Conservation (phyloP, 352 stramenopile genomes). For the Phytophthora foliorum region DNA sequence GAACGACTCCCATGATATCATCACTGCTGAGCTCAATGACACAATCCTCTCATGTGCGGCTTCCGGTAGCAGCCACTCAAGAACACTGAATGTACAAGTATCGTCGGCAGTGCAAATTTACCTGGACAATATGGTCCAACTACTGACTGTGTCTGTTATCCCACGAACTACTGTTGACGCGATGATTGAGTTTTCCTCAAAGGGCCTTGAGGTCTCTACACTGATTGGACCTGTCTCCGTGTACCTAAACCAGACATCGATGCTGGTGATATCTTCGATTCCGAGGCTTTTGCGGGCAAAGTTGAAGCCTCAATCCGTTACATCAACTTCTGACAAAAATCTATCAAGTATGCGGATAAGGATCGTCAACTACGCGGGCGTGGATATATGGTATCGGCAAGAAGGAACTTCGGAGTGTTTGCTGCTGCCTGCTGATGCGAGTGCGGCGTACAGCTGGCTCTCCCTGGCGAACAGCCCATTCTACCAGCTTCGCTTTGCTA, state of each 20-base stretch:
- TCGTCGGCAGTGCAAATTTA: conserved; percentile 63
- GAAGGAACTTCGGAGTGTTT: conserved; percentile 69
- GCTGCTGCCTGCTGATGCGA: conserved; percentile 35
- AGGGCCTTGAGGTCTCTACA: conserved; percentile 55
- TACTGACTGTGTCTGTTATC: conserved; percentile 76
- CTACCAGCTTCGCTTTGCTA: conserved; percentile 67
- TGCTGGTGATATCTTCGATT: conserved; percentile 69
- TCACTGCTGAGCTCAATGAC: conserved; percentile 63
- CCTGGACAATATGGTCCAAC: conserved; percentile 78
- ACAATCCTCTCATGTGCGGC: conserved; percentile 41
- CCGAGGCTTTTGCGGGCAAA: conserved; percentile 49
- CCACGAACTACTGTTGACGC: conserved; percentile 57
- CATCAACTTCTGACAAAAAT: conserved; percentile 29
- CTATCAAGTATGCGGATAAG: conserved; percentile 71
- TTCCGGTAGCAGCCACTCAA: conserved; percentile 35
- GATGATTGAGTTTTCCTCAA: conserved; percentile 43
- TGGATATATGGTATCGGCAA: conserved; percentile 74
- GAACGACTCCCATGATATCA: conserved; percentile 65
- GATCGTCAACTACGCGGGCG: conserved; percentile 55
- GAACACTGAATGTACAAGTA: conserved; percentile 42
- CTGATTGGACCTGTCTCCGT: conserved; percentile 60
- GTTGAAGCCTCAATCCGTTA: not conserved
- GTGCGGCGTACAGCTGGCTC: conserved; percentile 77
- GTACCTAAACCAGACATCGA: conserved; percentile 78
- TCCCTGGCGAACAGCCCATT: conserved; percentile 54